These are phyloP conservation scores for Spencermartinsiella ligniputridi DNA, from an alignment of 1,139 yeast species.

Conservation along the genomic window DNA sequence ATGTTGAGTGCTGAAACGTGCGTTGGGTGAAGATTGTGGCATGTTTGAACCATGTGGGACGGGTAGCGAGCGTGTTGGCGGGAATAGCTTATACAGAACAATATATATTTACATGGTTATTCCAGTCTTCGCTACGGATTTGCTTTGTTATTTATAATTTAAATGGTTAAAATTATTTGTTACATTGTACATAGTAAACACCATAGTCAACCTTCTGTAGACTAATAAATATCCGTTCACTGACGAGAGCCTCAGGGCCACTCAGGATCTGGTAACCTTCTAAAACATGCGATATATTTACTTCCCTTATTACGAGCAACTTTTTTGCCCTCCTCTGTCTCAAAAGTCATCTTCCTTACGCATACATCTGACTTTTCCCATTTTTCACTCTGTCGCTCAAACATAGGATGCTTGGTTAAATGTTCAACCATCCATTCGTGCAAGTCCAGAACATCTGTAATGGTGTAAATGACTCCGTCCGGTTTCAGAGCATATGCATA, in stretches of 20 bases:
- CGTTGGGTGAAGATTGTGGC: not conserved
- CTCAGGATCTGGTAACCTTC: constrained; percentile 38
- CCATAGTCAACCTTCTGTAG: no score
- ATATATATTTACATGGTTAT: no score
- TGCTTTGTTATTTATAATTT: no score
- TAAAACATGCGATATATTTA: constrained; percentile 86
- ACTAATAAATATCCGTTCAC: no score
- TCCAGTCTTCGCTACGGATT: no score
- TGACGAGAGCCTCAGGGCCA: no score
- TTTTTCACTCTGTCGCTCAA: constrained; percentile 69
- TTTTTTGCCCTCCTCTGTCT: constrained; percentile 97
- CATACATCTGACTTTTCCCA: constrained; percentile 81
- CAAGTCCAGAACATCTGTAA: constrained; percentile 91
- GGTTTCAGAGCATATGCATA: constrained; percentile 86
- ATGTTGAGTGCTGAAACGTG: not conserved
- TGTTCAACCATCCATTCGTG: constrained; percentile 97
- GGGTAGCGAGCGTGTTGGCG: not conserved
- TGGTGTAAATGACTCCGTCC: constrained; percentile 87
- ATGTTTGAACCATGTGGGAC: not conserved
- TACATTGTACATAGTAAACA: no score
- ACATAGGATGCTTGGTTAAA: constrained; percentile 83
- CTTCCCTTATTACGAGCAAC: constrained; percentile 85
- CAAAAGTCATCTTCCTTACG: constrained; percentile 78
- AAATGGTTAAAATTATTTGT: no score
- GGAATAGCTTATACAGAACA: no score